These are phyloP conservation scores for Penicillium sp. DNA, from an alignment of 2,329 filamentous ascomycete species.

Conservation along the genomic window DNA sequence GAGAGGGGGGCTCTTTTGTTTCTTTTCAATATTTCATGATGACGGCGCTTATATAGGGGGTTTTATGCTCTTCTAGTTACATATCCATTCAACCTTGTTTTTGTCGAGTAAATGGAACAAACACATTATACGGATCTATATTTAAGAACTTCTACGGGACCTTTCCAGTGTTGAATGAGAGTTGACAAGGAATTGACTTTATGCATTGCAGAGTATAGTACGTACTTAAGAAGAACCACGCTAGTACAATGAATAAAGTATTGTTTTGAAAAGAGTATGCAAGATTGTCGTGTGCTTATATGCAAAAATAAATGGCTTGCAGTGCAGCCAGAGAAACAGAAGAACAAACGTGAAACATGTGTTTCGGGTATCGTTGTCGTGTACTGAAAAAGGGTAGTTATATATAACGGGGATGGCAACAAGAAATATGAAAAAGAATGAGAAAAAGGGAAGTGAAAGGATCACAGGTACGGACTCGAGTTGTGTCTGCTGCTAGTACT, in stretches of 20 bases:
- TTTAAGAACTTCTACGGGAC: too few relatives aligned
- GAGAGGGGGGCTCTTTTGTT: neutral
- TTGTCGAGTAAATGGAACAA: neutral
- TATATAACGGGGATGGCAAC: neutral
- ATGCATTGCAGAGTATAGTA: too few relatives aligned
- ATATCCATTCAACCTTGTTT: neutral
- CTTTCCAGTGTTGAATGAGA: too few relatives aligned
- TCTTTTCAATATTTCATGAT: too few relatives aligned
- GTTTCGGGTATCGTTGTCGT: constrained; percentile 12
- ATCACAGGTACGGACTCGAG: constrained; percentile 9
- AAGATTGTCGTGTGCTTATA: neutral
- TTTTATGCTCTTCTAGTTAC: neutral
- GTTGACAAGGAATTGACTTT: too few relatives aligned
- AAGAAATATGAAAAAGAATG: neutral
- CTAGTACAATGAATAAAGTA: too few relatives aligned
- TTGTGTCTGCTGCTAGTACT: constrained; percentile 12
- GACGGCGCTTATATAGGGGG: too few relatives aligned
- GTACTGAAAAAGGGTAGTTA: constrained; percentile 5
- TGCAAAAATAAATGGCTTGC: neutral
- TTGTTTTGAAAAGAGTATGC: too few relatives aligned
- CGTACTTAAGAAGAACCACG: too few relatives aligned
- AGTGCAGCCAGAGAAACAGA: neutral
- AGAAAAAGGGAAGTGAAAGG: neutral
- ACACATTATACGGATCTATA: neutral
- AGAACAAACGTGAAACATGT: constrained; percentile 1